phyloP scores from a whole-genome alignment of 1,139 yeast genomes.

The Starmera stellimalicola region DNA sequence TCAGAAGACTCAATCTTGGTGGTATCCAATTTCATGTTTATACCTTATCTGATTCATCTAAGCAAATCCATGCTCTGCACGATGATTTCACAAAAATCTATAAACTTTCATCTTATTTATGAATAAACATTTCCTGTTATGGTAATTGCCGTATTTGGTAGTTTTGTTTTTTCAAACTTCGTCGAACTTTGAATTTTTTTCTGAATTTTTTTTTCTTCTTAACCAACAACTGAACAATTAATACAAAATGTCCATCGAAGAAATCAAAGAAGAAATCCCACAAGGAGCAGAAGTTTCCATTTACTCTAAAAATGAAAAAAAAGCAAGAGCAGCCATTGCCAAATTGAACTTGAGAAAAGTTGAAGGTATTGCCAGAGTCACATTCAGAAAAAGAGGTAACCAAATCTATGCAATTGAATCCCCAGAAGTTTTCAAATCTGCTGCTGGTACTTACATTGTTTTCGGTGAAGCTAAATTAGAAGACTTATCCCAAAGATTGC shows the following conservation, averaged over 20 bases:
- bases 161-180: not conserved
- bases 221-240: not conserved
- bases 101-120: not conserved
- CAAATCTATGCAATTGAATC: constrained; percentile 84
- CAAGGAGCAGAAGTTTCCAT: constrained; percentile 83
- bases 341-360: constrained; percentile 88
- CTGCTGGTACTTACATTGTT: constrained; percentile 91
- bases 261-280: constrained; percentile 48
- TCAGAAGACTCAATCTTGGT: constrained; percentile 13
- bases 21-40: constrained; percentile 10
- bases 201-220: not conserved
- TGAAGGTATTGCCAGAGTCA: constrained; percentile 90
- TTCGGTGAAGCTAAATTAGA: constrained; percentile 98
- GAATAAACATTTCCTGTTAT: too few relatives aligned
- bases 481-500: constrained; percentile 78
- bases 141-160: too few relatives aligned
- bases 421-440: constrained; percentile 93
- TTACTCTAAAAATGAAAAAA: constrained; percentile 86
- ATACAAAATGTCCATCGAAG: constrained; percentile 33
- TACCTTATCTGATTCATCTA: not conserved
- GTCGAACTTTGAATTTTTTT: constrained; percentile 1
- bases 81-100: constrained; percentile 10
- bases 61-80: constrained; percentile 6
- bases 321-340: constrained; percentile 86
- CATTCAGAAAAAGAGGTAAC: constrained; percentile 92